phyloP scores from a whole-genome alignment of 2,329 filamentous ascomycete genomes.

The Alternaria ethzedia region DNA sequence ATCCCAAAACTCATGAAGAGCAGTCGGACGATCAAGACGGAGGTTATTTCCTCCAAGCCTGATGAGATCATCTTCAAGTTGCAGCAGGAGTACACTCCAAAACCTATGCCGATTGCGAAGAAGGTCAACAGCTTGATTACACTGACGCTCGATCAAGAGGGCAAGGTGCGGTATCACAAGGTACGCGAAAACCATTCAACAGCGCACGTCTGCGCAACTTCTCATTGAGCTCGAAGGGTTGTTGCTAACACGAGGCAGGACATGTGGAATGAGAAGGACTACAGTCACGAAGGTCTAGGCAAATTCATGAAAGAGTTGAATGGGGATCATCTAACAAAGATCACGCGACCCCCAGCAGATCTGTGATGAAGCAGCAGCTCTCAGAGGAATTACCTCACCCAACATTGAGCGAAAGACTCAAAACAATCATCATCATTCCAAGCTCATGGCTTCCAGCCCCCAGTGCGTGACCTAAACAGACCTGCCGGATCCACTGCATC shows the following conservation, averaged over 20 bases:
- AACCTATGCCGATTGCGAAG: slow-evolving; percentile 49
- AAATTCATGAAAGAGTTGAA: slow-evolving; percentile 59
- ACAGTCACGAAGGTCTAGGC: slow-evolving; percentile 61
- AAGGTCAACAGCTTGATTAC: slow-evolving; percentile 63
- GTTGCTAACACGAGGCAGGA: slow-evolving; percentile 47
- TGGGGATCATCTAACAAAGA: slow-evolving; percentile 55
- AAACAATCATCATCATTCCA: neutral
- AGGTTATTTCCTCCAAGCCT: slow-evolving; percentile 49
- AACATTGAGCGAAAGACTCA: neutral
- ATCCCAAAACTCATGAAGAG: slow-evolving; percentile 53
- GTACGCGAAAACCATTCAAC: neutral
- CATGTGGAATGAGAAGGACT: slow-evolving; percentile 66
- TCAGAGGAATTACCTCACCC: neutral
- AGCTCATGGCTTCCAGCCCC: slow-evolving; percentile 49
- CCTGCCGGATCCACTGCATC: slow-evolving; percentile 50
- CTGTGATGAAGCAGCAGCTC: slow-evolving; percentile 3
- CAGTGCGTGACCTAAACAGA: slow-evolving; percentile 51
- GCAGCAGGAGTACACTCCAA: slow-evolving; percentile 56
- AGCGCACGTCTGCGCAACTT: neutral
- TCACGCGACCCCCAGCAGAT: slow-evolving; percentile 47
- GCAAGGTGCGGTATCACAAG: slow-evolving; percentile 64
- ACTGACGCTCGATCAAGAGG: slow-evolving; percentile 62
- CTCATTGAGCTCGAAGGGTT: no score
- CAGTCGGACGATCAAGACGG: slow-evolving; percentile 50
- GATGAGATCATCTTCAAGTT: slow-evolving; percentile 57